Conservation (phyloP, 331 rosid genomes). For the Malus hybrid region DNA sequence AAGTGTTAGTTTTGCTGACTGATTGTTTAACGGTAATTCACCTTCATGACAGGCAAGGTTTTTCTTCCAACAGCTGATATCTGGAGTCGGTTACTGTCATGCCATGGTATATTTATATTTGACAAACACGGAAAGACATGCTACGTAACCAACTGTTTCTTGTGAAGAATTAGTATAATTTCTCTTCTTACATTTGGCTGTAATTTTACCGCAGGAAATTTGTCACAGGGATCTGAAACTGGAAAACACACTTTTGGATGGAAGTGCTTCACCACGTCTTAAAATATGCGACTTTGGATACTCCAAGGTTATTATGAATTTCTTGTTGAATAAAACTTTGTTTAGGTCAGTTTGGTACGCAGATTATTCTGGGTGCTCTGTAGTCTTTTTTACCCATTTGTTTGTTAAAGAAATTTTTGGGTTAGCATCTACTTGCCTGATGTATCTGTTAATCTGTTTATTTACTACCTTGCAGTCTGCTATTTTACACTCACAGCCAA, state of each 20-base stretch:
- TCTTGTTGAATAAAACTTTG: background rate
- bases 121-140: background rate
- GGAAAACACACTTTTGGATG: slow-evolving; percentile 85
- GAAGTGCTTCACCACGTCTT: slow-evolving; percentile 70
- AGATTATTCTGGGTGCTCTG: background rate
- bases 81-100: slow-evolving; percentile 92
- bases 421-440: background rate
- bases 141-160: background rate
- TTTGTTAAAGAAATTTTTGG: background rate
- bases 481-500: slow-evolving; percentile 76
- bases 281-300: slow-evolving; percentile 93
- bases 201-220: slow-evolving; percentile 51
- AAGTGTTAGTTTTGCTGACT: slow-evolving; percentile 1
- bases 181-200: background rate
- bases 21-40: background rate
- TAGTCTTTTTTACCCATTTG: background rate
- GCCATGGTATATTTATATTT: slow-evolving; percentile 51
- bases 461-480: slow-evolving; percentile 47
- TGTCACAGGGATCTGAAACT: slow-evolving; percentile 92
- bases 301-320: slow-evolving; percentile 62
- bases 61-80: slow-evolving; percentile 95
- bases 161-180: background rate
- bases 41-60: slow-evolving; percentile 62
- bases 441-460: background rate
- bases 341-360: background rate